Percentiles rank a stretch among this genome's conserved stretches.
These are phyloP conservation scores for Candida germanica DNA, from an alignment of 805 yeast genomes.

Conservation along the genomic window DNA sequence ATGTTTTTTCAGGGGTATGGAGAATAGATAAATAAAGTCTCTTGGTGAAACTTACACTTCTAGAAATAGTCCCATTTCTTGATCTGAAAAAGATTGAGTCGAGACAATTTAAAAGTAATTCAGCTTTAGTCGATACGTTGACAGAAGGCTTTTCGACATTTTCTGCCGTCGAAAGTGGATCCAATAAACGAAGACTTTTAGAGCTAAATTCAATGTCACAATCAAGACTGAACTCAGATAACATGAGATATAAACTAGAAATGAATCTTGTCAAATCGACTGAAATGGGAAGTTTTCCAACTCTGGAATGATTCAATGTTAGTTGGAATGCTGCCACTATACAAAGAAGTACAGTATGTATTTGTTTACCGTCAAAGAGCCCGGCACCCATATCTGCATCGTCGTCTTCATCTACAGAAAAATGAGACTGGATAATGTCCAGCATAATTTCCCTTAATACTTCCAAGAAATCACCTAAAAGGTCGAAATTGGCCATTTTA, in stretches of 20 bases:
- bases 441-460: slow-evolving; percentile 78
- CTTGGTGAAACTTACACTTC: slow-evolving; percentile 82
- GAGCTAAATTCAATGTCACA: slow-evolving; percentile 84
- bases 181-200: slow-evolving; percentile 74
- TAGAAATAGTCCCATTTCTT: slow-evolving; percentile 58
- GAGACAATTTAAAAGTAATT: slow-evolving; percentile 69
- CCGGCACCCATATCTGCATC: slow-evolving; percentile 28
- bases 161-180: slow-evolving; percentile 52
- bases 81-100: slow-evolving; percentile 81
- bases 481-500: slow-evolving; percentile 86
- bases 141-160: slow-evolving; percentile 61
- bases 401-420: slow-evolving; percentile 20
- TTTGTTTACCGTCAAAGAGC: slow-evolving; percentile 36
- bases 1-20: slow-evolving; percentile 85
- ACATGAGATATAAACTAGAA: slow-evolving; percentile 64
- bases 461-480: slow-evolving; percentile 88
- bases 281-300: slow-evolving; percentile 58
- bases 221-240: slow-evolving; percentile 70
- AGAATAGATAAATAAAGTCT: slow-evolving; percentile 63
- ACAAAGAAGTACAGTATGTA: slow-evolving; percentile 76
- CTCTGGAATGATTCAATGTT: slow-evolving; percentile 62
- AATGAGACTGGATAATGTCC: slow-evolving; percentile 47
- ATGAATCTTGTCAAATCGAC: slow-evolving; percentile 77
- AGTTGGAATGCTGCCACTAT: slow-evolving; percentile 88
- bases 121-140: slow-evolving; percentile 86